Percentiles rank a stretch among this genome's conserved stretches.
Evolutionary conservation across 345 rosid genomes (phyloP).

Genomic region (Populus pruinosa): DNA sequence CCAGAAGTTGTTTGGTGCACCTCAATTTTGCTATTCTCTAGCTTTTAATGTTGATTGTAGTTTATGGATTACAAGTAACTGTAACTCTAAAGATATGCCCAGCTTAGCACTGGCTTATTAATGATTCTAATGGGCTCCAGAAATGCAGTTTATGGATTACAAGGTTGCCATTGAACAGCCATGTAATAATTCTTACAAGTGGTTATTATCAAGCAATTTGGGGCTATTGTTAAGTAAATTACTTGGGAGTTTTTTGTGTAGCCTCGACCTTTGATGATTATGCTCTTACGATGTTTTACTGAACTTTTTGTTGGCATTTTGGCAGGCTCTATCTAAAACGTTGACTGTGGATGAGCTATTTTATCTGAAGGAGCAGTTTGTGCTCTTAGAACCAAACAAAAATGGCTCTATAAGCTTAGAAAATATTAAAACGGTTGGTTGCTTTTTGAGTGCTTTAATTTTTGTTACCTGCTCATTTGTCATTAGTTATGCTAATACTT

Average conservation of each 20-base stretch:
- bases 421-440: conserved; percentile 60
- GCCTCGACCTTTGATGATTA: not conserved
- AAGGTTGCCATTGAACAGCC: not conserved
- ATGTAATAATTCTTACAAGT: not conserved
- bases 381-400: conserved; percentile 64
- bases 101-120: not conserved
- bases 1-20: not conserved
- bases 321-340: conserved; percentile 89
- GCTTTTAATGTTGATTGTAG: not conserved
- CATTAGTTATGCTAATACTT: conserved; percentile 10
- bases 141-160: not conserved
- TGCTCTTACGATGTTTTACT: not conserved
- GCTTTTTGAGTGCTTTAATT: not conserved
- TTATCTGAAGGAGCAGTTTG: conserved; percentile 77
- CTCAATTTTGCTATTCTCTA: not conserved
- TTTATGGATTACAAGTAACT: not conserved
- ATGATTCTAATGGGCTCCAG: not conserved
- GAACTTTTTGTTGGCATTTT: conserved; percentile 10
- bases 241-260: not conserved
- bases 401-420: conserved; percentile 66
- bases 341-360: conserved; percentile 59
- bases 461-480: not conserved
- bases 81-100: not conserved
- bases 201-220: not conserved
- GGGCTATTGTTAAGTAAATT: not conserved